A percentile compares a stretch with the other conserved stretches of the same genome.
phyloP scores from a whole-genome alignment of 2,329 filamentous ascomycete genomes.

The Didymella segeticola region DNA sequence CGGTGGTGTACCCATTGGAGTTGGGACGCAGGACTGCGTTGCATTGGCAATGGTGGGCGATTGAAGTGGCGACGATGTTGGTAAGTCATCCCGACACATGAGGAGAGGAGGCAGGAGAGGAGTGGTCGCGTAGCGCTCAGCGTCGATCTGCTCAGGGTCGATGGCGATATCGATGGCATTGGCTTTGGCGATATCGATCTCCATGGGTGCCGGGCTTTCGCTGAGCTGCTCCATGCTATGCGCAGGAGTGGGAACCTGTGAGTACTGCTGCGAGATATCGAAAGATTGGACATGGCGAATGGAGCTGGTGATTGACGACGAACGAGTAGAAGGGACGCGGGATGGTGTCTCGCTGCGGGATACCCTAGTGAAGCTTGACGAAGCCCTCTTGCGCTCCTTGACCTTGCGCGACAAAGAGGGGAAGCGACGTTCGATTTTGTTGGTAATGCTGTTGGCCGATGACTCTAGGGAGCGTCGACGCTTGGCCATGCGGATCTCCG shows the following conservation, averaged over 20 bases:
- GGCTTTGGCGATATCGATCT: slow-evolving; percentile 47
- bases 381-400: slow-evolving; percentile 55
- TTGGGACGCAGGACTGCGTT: slow-evolving; percentile 52
- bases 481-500: slow-evolving; percentile 63
- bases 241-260: slow-evolving; percentile 31
- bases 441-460: slow-evolving; percentile 67
- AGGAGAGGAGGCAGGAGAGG: slow-evolving; percentile 85
- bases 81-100: slow-evolving; percentile 63
- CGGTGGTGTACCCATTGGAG: slow-evolving; percentile 58
- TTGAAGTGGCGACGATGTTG: slow-evolving; percentile 80
- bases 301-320: slow-evolving; percentile 76
- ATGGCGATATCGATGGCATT: slow-evolving; percentile 58
- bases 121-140: slow-evolving; percentile 75
- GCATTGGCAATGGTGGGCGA: slow-evolving; percentile 77
- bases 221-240: slow-evolving; percentile 46
- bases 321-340: slow-evolving; percentile 71
- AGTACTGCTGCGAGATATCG: slow-evolving; percentile 45
- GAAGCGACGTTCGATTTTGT: slow-evolving; percentile 69
- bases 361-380: slow-evolving; percentile 38
- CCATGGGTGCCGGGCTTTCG: slow-evolving; percentile 39
- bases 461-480: slow-evolving; percentile 67
- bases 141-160: slow-evolving; percentile 56
- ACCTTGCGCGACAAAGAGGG: slow-evolving; percentile 63
- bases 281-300: slow-evolving; percentile 53
- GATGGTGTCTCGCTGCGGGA: slow-evolving; percentile 58